Base-by-base conservation (phyloP, 805 yeast species). In the Zygotorulaspora sp. region DNA sequence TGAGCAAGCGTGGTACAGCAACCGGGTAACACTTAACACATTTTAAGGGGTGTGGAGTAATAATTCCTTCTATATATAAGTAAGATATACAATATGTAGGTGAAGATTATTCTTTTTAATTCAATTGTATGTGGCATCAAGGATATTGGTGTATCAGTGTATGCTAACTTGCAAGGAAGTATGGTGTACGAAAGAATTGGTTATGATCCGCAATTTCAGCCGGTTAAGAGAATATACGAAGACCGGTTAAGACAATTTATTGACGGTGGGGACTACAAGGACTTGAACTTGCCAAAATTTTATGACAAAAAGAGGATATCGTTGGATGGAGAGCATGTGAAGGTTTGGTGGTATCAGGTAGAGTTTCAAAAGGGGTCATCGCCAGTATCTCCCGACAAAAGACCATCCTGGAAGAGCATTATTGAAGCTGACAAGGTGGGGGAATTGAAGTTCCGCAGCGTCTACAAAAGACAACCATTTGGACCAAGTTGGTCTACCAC, bases 401-500 rank as follows among this genome's bases (percentile, higher is more conserved):
- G 66, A 37, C 66, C 66, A n/a, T 45, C 58, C 13, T 61, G 65
- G 65, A 44, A 47, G 24, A 38, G 47, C 13, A 38, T 61, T 8
- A 52, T 60, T 23, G 47, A 45, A 8, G 46, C 37, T 11, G 63
- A 55, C 32, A 32, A 36, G 17, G 41, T 44, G 3, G 55, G 54
- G 16, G 40, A 52, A 34, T 30, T 58, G 21, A 76, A 38, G 74
- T 85, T 45, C 70, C 65, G 70, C 48, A 65, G 68, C 16, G 81
- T 85, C n/a, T 58, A 62, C 10, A 78, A 78, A 47, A 94, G 92
- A 15, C 80, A 84, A 49, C 64, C 70, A 6, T 87, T 84, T 58
- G 97, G 97, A 0, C 98, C 98, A 3, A 83, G 94, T 10, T 90
- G 98, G 98, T 81, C 90, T 41, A 83, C 97, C 1, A 94, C 87